These are phyloP conservation scores for Alternaria brassicicola DNA, from an alignment of 2,329 filamentous ascomycete genomes.

Conservation along the genomic window DNA sequence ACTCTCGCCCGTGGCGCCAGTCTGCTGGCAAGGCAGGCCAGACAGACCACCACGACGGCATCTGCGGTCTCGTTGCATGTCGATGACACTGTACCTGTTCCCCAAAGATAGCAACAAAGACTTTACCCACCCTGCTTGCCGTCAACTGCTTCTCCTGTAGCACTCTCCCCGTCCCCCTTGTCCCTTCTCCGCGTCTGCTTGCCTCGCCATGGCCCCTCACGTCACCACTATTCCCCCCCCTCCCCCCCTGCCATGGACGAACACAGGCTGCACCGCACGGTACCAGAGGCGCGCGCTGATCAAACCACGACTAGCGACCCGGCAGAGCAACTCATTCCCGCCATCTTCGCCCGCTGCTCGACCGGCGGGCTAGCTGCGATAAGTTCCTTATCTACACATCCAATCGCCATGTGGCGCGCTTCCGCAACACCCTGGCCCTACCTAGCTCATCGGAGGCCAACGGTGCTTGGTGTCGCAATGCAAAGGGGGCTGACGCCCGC, in stretches of 20 bases:
- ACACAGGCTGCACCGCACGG: slow-evolving; percentile 4
- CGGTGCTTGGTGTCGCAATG: slow-evolving; percentile 31
- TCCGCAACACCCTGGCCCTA: slow-evolving; percentile 31
- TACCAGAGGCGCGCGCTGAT: slow-evolving; percentile 32
- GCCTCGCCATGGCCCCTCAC: not conserved
- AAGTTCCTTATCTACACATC: slow-evolving; percentile 18
- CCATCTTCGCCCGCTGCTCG: slow-evolving; percentile 23
- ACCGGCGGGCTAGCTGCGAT: slow-evolving; percentile 36
- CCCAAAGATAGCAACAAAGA: slow-evolving; percentile 5
- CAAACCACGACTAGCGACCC: slow-evolving; percentile 35
- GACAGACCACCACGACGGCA: not conserved
- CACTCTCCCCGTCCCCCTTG: not conserved
- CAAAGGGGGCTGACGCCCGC: slow-evolving; percentile 33
- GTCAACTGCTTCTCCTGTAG: not conserved
- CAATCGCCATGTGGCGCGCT: slow-evolving; percentile 34
- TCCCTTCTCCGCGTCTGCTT: not conserved
- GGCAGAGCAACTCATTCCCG: slow-evolving; percentile 25
- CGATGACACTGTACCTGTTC: slow-evolving; percentile 20
- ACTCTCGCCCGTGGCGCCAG: slow-evolving; percentile 11
- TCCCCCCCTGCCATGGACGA: slow-evolving; percentile 1
- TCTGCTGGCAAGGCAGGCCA: slow-evolving; percentile 18
- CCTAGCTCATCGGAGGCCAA: slow-evolving; percentile 21
- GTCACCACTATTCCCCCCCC: slow-evolving; percentile 1
- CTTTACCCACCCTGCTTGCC: not conserved
- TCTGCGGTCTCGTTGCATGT: slow-evolving; percentile 15